Evolutionary conservation across 2,329 filamentous ascomycete species (phyloP), one percentile per base, ranked within the genome.

Genomic region (Cytospora paraplurivora): DNA sequence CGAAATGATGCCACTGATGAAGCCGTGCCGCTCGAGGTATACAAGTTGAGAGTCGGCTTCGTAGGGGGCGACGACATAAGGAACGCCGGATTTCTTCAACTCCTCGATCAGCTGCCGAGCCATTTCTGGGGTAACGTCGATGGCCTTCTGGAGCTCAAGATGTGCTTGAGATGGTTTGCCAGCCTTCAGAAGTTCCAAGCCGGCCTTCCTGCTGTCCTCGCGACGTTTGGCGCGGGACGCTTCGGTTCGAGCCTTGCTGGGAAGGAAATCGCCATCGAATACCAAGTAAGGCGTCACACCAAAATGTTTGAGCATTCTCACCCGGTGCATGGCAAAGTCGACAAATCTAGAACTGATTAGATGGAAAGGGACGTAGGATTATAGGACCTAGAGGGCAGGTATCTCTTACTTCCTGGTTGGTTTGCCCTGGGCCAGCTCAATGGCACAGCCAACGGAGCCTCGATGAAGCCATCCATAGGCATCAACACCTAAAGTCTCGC

Each of bases 391-490:
- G 8, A 32, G 21, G 35, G 37, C 6, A 19, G 2, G 19, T 17
- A 27, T 2, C 4, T 55, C 85, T 73, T 81, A 96, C 91, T 92
- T 96, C 60, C 86, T 88, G 0, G 93, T 98, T 15, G 92, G 93
- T 74, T 92, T 95, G 71, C 87, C 92, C 71, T 94, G 85, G 41
- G 93, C 95, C 67, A 99, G 84, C 71, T 98, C 95, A 71, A 95
- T 87, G 67, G 94, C 92, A 79, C 94, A 98, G 56, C 91, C 86
- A 68, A 96, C 88, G 54, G 93, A 93, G 60, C 93, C 96, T 69
- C 95, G 89, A 76, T 99, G 95, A 62, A 99, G 87, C 95, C 96
- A 99, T 74, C 94, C 95, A 82, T 99, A 99, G 63, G 91, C 94
- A 76, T 99, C 95, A 41, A 99, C 88, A n/a, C 91, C 96, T 54